Base-by-base conservation (phyloP, 2,329 filamentous ascomycete species). In the Botrytis squamosa region DNA sequence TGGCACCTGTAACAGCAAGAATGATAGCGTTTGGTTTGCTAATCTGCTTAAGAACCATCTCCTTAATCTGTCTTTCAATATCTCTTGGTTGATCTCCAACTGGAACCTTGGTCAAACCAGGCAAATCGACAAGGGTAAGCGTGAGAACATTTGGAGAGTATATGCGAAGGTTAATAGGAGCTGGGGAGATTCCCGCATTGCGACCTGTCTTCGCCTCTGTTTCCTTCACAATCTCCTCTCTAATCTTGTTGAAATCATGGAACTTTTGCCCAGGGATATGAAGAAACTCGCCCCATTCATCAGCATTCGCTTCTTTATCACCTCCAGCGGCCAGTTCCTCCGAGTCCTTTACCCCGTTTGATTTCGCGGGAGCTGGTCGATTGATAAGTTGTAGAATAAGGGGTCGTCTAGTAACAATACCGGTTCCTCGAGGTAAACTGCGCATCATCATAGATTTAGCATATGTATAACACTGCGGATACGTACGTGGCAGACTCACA, bases 41-140 rank as follows among this genome's bases (percentile, higher is more conserved):
- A 82, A 99, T 99, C 83, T 98, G 96, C 86, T 98, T 98, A 81
- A 98, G 85, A 62, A 99, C 95, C 94, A 99, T 98, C 80, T 98
- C 96, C 82, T 90, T 91, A 81, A 98, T 99, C 85, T 99, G 96
- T 80, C 90, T 90, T 87, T 98, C 95, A 80, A 98, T 98, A 85
- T 98, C 95, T 83, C 94, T 91, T 64, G 95, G 95, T 84, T 98
- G 95, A 82, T 98, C 95, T 78, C 95, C 95, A 55, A 98, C 95
- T 14, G 95, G 95, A 73, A 98, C 95, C 85, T 97, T 97, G 77
- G 96, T 99, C 81, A 99, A 85, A 83, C 96, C 96, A 65, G 96
- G 96, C 84, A 99, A 85, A 88, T 99, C 96, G 80, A 99, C 96
- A 74, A 99, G 88, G 10, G 96, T 99, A 79, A 99, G 88, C 73